Percentiles rank a stretch among this genome's conserved stretches.
These are phyloP conservation scores for Dactylellina parvicollis DNA, from an alignment of 2,329 filamentous ascomycete species.

Conservation along the genomic window DNA sequence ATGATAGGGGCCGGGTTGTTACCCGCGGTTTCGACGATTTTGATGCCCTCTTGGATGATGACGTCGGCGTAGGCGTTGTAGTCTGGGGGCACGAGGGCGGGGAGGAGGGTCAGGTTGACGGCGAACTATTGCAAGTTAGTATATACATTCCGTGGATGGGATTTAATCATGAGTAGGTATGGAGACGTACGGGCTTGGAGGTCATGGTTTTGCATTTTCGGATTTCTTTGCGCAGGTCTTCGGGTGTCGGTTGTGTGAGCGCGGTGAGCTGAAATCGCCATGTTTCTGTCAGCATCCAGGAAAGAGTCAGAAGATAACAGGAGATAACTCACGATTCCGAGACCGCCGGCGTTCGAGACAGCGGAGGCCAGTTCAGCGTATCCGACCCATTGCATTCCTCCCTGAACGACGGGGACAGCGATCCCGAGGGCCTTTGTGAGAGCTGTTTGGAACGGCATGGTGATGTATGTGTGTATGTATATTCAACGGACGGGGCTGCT, in stretches of 20 bases:
- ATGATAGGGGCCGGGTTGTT: slow-evolving; percentile 93
- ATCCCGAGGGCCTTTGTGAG: slow-evolving; percentile 50
- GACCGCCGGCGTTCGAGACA: slow-evolving; percentile 81
- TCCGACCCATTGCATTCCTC: slow-evolving; percentile 87
- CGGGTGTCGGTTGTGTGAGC: slow-evolving; percentile 90
- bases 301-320: not conserved
- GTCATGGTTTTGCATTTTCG: slow-evolving; percentile 83
- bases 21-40: slow-evolving; percentile 83
- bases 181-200: slow-evolving; percentile 66
- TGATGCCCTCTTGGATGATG: slow-evolving; percentile 90
- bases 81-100: slow-evolving; percentile 87
- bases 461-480: slow-evolving; percentile 5
- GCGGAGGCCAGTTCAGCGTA: slow-evolving; percentile 81
- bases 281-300: not conserved
- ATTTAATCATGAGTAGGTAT: not conserved
- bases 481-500: too few relatives aligned
- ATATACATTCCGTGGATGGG: too few relatives aligned
- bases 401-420: slow-evolving; percentile 81
- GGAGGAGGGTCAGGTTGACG: slow-evolving; percentile 94
- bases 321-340: slow-evolving; percentile 71
- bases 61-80: slow-evolving; percentile 91
- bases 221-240: slow-evolving; percentile 93
- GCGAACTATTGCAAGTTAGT: slow-evolving; percentile 68
- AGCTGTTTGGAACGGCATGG: slow-evolving; percentile 51
- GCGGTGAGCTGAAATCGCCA: slow-evolving; percentile 70